Evolutionary conservation across 345 rosid genomes (phyloP), one percentile per base, ranked within the genome.

Genomic region (Leavenworthia alabamica): DNA sequence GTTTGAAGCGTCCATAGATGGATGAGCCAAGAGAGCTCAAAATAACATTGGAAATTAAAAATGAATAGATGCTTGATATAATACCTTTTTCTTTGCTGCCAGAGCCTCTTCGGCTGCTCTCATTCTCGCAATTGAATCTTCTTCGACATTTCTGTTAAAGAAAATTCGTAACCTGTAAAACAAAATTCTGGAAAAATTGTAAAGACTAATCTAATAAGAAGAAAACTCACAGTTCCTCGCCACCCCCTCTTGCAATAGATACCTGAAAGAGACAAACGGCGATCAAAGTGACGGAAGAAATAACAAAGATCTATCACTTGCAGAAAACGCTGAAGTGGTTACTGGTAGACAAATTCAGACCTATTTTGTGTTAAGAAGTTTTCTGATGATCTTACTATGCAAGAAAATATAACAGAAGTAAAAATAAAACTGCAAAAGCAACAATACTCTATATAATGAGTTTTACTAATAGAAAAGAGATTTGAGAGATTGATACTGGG

Each of bases 21-120:
- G 23, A 33, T 35, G 35, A 40, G 35, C 53, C 37, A 37, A 37
- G 12, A 14, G 22, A 70, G 14, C 42, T 35, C 29, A 28, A 64
- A 42, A 16, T 28, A 29, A 42, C 27, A 33, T 2, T 10, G 13
- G 48, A 53, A 42, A 27, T 3, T 39, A 13, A 29, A 69, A 28
- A 61, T 45, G 33, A 32, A n/a, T 26, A 62, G 37, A 32, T 48
- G 47, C 39, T 29, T 32, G 40, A 12, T 31, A 47, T n/a, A 5
- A 12, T 33, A 89, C 97, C 89, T 87, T 93, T 71, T 86, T 70
- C 74, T 86, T 89, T 6, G 83, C 78, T 75, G 83, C 83, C 78
- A 93, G 78, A 65, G 88, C 87, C 69, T 82, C 92, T 83, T 81
- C 97, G 56, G 87, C 83, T 56, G 95, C 96, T 71, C 81, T 83